Conservation (phyloP, 2,329 filamentous ascomycete species). For the Ophiocordyceps camponoti-leonardi region DNA sequence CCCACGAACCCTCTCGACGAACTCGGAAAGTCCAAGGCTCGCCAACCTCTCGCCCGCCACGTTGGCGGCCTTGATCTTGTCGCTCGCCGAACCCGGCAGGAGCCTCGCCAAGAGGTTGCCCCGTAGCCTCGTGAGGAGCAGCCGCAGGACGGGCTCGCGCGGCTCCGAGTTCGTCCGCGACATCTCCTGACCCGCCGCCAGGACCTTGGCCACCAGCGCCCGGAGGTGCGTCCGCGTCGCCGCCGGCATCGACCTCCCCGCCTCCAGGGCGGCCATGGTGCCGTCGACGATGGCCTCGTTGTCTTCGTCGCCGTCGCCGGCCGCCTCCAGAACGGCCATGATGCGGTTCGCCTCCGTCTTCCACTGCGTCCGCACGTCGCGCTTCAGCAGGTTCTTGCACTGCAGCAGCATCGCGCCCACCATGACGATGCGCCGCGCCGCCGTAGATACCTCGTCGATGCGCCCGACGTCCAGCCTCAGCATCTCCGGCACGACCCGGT, state of each 20-base stretch:
- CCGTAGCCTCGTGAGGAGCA: conserved; percentile 50
- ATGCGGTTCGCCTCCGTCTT: conserved; percentile 57
- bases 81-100: conserved; percentile 47
- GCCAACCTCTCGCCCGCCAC: conserved; percentile 54
- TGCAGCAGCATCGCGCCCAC: conserved; percentile 61
- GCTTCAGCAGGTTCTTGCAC: conserved; percentile 68
- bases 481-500: conserved; percentile 51
- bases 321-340: conserved; percentile 46
- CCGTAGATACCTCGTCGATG: conserved; percentile 25
- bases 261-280: conserved; percentile 44
- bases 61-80: conserved; percentile 53
- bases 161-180: conserved; percentile 22
- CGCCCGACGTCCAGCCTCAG: conserved; percentile 51
- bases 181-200: conserved; percentile 31
- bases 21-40: conserved; percentile 54
- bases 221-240: conserved; percentile 41
- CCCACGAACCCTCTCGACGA: conserved; percentile 49
- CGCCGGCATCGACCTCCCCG: conserved; percentile 45
- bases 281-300: conserved; percentile 32
- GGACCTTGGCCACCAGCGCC: conserved; percentile 38
- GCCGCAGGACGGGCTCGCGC: conserved; percentile 40
- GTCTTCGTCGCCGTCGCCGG: not conserved
- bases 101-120: conserved; percentile 49
- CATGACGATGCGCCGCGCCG: conserved; percentile 43
- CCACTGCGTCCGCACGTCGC: conserved; percentile 64